phyloP scores from a whole-genome alignment of 345 rosid genomes.

The Arabis hirsuta region DNA sequence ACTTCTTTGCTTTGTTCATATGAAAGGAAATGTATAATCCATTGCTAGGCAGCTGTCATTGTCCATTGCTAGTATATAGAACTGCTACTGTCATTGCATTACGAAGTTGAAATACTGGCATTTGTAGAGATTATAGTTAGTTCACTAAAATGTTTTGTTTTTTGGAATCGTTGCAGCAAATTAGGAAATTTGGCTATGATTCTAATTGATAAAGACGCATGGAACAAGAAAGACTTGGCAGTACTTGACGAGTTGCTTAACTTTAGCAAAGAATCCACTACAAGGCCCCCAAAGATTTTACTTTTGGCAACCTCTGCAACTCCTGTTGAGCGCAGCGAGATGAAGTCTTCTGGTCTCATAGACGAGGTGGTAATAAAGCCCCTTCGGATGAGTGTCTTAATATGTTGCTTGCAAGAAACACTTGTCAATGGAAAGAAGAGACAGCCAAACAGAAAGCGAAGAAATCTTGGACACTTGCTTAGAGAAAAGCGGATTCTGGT shows the following conservation, averaged over 20 bases:
- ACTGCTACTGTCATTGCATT: not conserved
- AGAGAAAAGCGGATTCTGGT: constrained; percentile 72
- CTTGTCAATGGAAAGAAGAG: constrained; percentile 62
- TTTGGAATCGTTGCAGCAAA: constrained; percentile 46
- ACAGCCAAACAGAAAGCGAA: constrained; percentile 48
- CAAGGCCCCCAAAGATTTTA: constrained; percentile 31
- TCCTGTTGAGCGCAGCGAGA: constrained; percentile 51
- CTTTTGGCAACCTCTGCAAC: constrained; percentile 45
- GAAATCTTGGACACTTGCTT: constrained; percentile 59
- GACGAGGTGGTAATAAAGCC: constrained; percentile 70
- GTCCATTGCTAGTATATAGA: not conserved
- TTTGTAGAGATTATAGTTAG: constrained; percentile 20
- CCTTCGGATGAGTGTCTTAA: constrained; percentile 65
- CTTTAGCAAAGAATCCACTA: constrained; percentile 33
- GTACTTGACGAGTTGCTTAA: constrained; percentile 45
- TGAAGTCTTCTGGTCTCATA: constrained; percentile 57
- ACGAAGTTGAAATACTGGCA: not conserved
- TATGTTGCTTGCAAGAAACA: constrained; percentile 75
- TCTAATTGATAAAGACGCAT: constrained; percentile 75
- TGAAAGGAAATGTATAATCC: constrained; percentile 4
- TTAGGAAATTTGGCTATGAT: constrained; percentile 53
- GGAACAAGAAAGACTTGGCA: constrained; percentile 58
- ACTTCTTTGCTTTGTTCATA: constrained; percentile 20
- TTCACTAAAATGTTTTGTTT: not conserved
- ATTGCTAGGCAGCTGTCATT: not conserved